Conservation (phyloP, 2,329 filamentous ascomycete species). For the Aspergillus hiratsukae region DNA sequence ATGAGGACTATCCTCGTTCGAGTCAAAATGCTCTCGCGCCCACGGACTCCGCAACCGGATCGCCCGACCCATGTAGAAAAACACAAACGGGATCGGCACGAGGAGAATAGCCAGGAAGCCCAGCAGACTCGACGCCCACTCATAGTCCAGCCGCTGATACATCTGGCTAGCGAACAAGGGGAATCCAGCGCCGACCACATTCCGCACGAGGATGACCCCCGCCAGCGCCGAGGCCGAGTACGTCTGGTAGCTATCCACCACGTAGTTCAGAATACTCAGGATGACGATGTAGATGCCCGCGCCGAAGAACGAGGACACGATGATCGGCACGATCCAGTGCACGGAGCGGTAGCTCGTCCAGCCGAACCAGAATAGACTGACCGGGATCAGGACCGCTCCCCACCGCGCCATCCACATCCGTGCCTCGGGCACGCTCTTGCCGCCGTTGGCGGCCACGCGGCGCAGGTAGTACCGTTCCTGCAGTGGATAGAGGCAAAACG, state of each 20-base stretch:
- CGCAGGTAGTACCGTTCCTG: slow-evolving; percentile 40
- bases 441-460: slow-evolving; percentile 40
- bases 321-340: slow-evolving; percentile 64
- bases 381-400: slow-evolving; percentile 55
- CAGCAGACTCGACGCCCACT: slow-evolving; percentile 36
- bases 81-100: slow-evolving; percentile 37
- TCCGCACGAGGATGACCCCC: slow-evolving; percentile 69
- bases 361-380: slow-evolving; percentile 66
- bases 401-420: slow-evolving; percentile 63
- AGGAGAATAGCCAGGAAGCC: slow-evolving; percentile 36
- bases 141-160: slow-evolving; percentile 33
- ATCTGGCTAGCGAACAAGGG: slow-evolving; percentile 33
- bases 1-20: slow-evolving; percentile 23
- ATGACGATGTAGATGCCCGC: slow-evolving; percentile 69
- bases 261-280: slow-evolving; percentile 69
- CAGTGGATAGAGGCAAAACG: slow-evolving; percentile 52
- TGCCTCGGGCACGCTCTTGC: slow-evolving; percentile 57
- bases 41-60: slow-evolving; percentile 23
- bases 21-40: slow-evolving; percentile 27
- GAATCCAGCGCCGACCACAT: slow-evolving; percentile 47
- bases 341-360: slow-evolving; percentile 59
- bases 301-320: slow-evolving; percentile 61
- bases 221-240: slow-evolving; percentile 69
- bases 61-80: slow-evolving; percentile 31
- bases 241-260: slow-evolving; percentile 66